Evolutionary conservation across 2,329 filamentous ascomycete species (phyloP).

Genomic region (Endothia cerciana): DNA sequence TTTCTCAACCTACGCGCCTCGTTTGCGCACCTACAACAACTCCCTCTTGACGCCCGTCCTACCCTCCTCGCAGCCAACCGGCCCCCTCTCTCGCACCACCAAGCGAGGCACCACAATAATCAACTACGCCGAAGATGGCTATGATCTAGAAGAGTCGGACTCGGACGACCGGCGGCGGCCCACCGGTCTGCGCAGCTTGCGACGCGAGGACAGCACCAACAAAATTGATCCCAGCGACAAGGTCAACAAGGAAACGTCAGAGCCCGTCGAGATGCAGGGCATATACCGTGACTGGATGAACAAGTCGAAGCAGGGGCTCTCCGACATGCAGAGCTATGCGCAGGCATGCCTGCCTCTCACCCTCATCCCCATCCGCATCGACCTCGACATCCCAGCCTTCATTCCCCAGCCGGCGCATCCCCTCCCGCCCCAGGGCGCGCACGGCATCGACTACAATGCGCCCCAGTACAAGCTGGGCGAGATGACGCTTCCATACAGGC

Average conservation of each 20-base stretch:
- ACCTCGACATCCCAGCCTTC: conserved; percentile 86
- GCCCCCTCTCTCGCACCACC: conserved; percentile 78
- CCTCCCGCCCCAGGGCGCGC: conserved; percentile 53
- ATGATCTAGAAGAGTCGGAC: conserved; percentile 76
- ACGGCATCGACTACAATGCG: conserved; percentile 70
- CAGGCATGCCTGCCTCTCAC: conserved; percentile 82
- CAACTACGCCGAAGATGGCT: conserved; percentile 97
- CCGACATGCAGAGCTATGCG: conserved; percentile 63
- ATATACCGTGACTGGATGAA: conserved; percentile 97
- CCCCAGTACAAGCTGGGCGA: conserved; percentile 82
- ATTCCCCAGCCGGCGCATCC: conserved; percentile 68
- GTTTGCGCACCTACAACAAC: conserved; percentile 88
- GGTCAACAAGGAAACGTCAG: conserved; percentile 78
- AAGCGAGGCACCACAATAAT: conserved; percentile 96
- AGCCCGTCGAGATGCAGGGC: conserved; percentile 82
- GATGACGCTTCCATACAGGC: conserved; percentile 77
- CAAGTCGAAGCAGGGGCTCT: conserved; percentile 62
- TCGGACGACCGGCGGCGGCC: conserved; percentile 76
- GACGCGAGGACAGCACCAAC: conserved; percentile 71
- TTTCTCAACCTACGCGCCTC: conserved; percentile 87
- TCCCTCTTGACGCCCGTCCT: conserved; percentile 85
- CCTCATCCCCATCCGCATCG: conserved; percentile 93
- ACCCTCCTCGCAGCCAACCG: conserved; percentile 67
- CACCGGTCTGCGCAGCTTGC: conserved; percentile 81
- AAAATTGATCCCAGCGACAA: conserved; percentile 72